phyloP scores from a whole-genome alignment of 805 yeast genomes.

The Myxozyma sirexii region DNA sequence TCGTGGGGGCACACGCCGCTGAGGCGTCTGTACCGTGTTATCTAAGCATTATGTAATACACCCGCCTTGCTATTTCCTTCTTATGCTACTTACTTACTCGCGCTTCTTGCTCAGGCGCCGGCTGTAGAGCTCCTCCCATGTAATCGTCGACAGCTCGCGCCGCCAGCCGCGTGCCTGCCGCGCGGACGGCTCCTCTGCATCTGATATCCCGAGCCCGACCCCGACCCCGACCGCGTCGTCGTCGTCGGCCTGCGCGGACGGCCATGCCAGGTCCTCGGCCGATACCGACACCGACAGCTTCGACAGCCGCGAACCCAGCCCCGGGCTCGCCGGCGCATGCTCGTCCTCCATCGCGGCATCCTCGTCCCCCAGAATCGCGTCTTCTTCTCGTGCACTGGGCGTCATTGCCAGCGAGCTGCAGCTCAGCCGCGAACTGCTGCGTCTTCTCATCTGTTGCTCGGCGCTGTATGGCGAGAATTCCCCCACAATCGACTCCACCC shows the following conservation, averaged over 20 bases:
- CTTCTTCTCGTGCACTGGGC: background rate
- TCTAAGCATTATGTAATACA: background rate
- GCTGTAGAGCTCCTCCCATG: conserved; percentile 27
- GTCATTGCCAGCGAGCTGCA: background rate
- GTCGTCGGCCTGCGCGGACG: background rate
- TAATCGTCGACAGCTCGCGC: background rate
- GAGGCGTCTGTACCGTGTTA: no score
- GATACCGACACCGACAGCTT: conserved; percentile 14
- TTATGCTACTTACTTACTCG: background rate
- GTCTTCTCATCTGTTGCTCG: background rate
- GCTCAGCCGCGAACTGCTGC: background rate
- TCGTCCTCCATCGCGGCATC: background rate
- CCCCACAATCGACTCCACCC: conserved; percentile 24
- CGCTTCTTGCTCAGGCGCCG: conserved; percentile 3
- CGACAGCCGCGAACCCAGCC: conserved; percentile 5
- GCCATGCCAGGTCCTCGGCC: conserved; percentile 7
- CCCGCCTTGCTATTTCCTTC: background rate
- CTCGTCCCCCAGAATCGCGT: background rate
- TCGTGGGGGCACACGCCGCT: no score
- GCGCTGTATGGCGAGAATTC: conserved; percentile 7
- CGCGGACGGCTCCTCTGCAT: background rate
- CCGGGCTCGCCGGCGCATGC: background rate
- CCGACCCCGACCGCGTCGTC: background rate
- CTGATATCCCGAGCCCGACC: background rate
- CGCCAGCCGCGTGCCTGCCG: background rate